Evolutionary conservation across 371 early-diverging fungal species (phyloP), one percentile per base, ranked within the genome.

Genomic region (Actinomortierella ambigua): DNA sequence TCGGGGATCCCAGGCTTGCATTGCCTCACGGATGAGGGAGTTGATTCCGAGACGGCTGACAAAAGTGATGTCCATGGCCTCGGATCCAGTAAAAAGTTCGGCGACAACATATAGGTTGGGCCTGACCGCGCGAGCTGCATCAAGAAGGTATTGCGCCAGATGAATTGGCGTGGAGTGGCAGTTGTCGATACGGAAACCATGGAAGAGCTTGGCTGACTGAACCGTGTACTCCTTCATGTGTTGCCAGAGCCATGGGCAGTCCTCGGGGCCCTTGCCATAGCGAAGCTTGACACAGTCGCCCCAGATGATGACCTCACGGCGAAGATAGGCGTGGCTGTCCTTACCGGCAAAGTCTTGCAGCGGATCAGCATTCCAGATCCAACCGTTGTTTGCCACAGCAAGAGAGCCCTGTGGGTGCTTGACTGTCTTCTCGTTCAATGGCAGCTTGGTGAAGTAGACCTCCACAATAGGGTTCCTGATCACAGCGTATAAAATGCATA

Each of bases 341-440:
- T 90, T 82, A 18, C 90, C 90, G 11, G 96, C 98, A 86, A 98
- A 98, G 78, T 97, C 94, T 39, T 85, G 75, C 48, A 96, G 68
- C 4, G 97, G 98, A 63, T 97, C 93, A 5, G 95, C 98, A 65
- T 94, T 94, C 99, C 98, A 98, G 49, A 98, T 95, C 99, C 99
- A 98, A 5, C 99, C 99, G 76, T 98, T 98, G 80, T 95, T 96
- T 23, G 94, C 98, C 34, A 98, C 61, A 17, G 82, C 85, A 41
- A 87, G 68, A 9, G 84, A 86, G 6, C 83, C 85, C 34, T 85
- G 73, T 27, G 83, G 80, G 61, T 91, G 87, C 9, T 54, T 51
- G 0, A 66, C 39, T 8, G 80, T 79, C 20, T 40, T 63, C n/a
- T 77, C 61, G 46, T 82, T 80, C 42, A 75, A 24, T 15, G 78